These are phyloP conservation scores for Sarocladium oryzae DNA, from an alignment of 2,329 filamentous ascomycete genomes.

Conservation along the genomic window DNA sequence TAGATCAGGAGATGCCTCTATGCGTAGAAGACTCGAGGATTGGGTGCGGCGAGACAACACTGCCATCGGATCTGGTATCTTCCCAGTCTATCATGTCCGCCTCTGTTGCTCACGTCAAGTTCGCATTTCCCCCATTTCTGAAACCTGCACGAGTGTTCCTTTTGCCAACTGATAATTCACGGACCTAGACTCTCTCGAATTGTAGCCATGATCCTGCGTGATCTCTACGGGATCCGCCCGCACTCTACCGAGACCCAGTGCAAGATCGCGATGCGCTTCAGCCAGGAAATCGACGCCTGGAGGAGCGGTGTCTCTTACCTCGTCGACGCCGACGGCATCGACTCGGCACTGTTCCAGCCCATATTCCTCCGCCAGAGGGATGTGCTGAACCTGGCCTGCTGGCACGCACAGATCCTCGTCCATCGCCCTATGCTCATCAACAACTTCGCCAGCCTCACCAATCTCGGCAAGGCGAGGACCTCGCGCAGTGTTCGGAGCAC, in stretches of 20 bases:
- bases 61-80: background rate
- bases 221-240: constrained; percentile 28
- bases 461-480: background rate
- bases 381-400: constrained; percentile 34
- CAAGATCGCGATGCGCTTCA: constrained; percentile 22
- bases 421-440: constrained; percentile 31
- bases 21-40: constrained; percentile 48
- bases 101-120: constrained; percentile 28
- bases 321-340: constrained; percentile 29
- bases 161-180: background rate
- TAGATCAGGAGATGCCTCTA: constrained; percentile 53
- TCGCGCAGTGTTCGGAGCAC: constrained; percentile 10
- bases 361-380: constrained; percentile 35
- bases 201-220: constrained; percentile 25
- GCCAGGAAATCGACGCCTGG: constrained; percentile 27
- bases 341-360: constrained; percentile 25
- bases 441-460: constrained; percentile 23
- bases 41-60: constrained; percentile 15
- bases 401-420: constrained; percentile 35
- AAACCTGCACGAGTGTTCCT: background rate
- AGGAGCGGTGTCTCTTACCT: constrained; percentile 26
- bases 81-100: constrained; percentile 23
- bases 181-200: constrained; percentile 23
- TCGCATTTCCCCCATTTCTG: constrained; percentile 10
- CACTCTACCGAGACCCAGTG: constrained; percentile 19